phyloP scores from a whole-genome alignment of 2,329 filamentous ascomycete species.

The Pseudopithomyces chartarum region DNA sequence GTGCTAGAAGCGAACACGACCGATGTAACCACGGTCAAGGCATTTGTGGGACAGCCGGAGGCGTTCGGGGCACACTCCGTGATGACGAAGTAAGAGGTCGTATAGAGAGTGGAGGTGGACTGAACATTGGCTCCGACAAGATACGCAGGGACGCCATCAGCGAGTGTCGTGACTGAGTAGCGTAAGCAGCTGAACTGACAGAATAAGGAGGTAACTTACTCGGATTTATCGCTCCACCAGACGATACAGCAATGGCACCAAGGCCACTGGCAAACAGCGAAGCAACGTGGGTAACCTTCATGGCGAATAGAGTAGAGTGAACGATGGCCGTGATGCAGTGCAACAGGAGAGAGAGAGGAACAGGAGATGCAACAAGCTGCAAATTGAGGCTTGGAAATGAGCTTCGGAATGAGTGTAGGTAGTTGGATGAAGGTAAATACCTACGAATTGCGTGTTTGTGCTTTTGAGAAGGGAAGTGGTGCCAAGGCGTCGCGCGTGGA shows the following conservation, averaged over 20 bases:
- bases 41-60: slow-evolving; percentile 45
- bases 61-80: slow-evolving; percentile 30
- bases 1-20: slow-evolving; percentile 41
- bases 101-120: slow-evolving; percentile 31
- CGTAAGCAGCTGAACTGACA: background rate
- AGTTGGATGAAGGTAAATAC: slow-evolving; percentile 18
- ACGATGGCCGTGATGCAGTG: slow-evolving; percentile 23
- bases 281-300: slow-evolving; percentile 33
- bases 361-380: slow-evolving; percentile 22
- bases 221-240: slow-evolving; percentile 13
- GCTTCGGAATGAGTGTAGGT: slow-evolving; percentile 31
- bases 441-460: slow-evolving; percentile 12
- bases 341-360: slow-evolving; percentile 8
- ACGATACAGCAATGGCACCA: slow-evolving; percentile 24
- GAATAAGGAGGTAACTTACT: background rate
- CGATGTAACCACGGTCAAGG: slow-evolving; percentile 45
- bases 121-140: slow-evolving; percentile 35
- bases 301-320: slow-evolving; percentile 20
- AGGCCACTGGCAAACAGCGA: slow-evolving; percentile 30
- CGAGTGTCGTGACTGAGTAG: background rate
- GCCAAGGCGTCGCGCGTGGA: slow-evolving; percentile 19
- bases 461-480: slow-evolving; percentile 14
- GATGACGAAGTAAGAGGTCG: slow-evolving; percentile 33
- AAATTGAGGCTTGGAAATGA: slow-evolving; percentile 13
- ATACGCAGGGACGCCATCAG: background rate